phyloP scores from a whole-genome alignment of 148 eudicot species.

The Pharnaceum exiguum region DNA sequence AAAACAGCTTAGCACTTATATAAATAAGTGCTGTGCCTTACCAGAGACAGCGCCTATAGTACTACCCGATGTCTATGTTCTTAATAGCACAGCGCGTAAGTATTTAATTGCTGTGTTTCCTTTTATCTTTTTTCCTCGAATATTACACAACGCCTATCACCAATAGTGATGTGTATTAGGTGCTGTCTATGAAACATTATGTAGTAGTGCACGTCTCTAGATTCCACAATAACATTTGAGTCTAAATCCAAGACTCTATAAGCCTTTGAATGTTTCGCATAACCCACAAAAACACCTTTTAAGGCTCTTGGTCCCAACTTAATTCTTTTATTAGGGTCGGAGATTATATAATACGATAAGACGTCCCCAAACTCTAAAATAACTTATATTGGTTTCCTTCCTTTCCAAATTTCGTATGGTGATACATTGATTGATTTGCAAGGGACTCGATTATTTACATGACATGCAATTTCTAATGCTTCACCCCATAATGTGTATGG shows the following conservation, averaged over 20 bases:
- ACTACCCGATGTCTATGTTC: too few species aligned
- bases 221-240: background rate
- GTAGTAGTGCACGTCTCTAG: background rate
- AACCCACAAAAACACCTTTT: background rate
- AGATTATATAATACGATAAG: background rate
- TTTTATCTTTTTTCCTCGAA: too few species aligned
- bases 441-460: constrained; percentile 4
- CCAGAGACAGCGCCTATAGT: too few species aligned
- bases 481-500: constrained; percentile 6
- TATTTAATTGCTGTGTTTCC: too few species aligned
- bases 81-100: too few species aligned
- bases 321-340: background rate
- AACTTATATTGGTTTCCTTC: constrained; percentile 1
- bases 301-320: background rate
- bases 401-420: constrained; percentile 9
- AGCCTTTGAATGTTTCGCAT: background rate
- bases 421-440: background rate
- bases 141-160: too few species aligned
- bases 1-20: too few species aligned
- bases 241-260: background rate
- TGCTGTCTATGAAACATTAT: too few species aligned
- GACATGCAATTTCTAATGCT: constrained; percentile 2
- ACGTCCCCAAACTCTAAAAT: constrained; percentile 15
- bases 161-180: too few species aligned
- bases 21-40: too few species aligned